phyloP scores from a whole-genome alignment of 805 yeast genomes.

The Komagataella mondaviorum region DNA sequence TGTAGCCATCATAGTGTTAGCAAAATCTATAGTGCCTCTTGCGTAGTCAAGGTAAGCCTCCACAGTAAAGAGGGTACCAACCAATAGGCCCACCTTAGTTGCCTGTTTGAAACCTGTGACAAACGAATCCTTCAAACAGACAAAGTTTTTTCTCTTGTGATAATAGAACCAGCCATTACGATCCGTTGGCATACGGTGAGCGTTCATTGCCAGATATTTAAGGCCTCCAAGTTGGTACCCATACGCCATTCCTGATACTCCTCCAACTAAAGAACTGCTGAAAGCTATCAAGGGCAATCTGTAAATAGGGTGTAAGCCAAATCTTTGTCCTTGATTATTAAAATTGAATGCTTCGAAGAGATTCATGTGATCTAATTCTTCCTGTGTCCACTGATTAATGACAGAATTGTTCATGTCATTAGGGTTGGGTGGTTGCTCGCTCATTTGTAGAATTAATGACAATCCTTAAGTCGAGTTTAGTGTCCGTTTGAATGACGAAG shows the following conservation, averaged over 20 bases:
- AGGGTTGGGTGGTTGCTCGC: neutral
- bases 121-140: slow-evolving; percentile 45
- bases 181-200: slow-evolving; percentile 66
- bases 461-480: neutral
- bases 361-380: neutral
- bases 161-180: slow-evolving; percentile 84
- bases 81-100: slow-evolving; percentile 26
- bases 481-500: neutral
- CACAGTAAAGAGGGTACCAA: slow-evolving; percentile 37
- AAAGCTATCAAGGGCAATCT: slow-evolving; percentile 28
- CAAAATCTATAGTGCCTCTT: slow-evolving; percentile 41
- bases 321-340: slow-evolving; percentile 19
- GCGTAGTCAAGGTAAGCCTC: slow-evolving; percentile 49
- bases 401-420: neutral
- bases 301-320: slow-evolving; percentile 33
- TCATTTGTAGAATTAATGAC: neutral
- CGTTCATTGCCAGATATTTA: slow-evolving; percentile 62
- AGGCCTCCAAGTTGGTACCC: slow-evolving; percentile 46
- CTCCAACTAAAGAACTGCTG: slow-evolving; percentile 28
- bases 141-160: slow-evolving; percentile 73
- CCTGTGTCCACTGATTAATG: slow-evolving; percentile 1
- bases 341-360: neutral
- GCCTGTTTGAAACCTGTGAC: slow-evolving; percentile 30
- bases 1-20: slow-evolving; percentile 50
- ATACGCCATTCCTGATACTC: slow-evolving; percentile 39